A percentile compares a stretch with the other conserved stretches of the same genome.
phyloP scores from a whole-genome alignment of 331 rosid species.

The Acacia pycnantha region DNA sequence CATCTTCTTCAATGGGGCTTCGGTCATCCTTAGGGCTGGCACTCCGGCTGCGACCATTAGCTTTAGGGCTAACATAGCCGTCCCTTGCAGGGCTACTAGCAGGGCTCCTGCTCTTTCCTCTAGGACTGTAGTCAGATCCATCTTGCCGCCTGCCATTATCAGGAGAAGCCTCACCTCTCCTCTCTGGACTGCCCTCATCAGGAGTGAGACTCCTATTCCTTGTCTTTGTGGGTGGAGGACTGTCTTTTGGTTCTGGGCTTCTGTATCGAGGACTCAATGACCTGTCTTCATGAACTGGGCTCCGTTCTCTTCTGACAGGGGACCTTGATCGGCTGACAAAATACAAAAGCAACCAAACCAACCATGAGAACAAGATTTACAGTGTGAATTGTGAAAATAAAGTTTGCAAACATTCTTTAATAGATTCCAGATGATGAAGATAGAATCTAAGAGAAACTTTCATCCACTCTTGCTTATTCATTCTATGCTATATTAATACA shows the following conservation, averaged over 20 bases:
- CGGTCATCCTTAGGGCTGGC: constrained; percentile 44
- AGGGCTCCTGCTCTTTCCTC: constrained; percentile 36
- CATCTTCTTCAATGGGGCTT: constrained; percentile 52
- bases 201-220: constrained; percentile 41
- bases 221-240: constrained; percentile 31
- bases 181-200: constrained; percentile 30
- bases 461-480: not conserved
- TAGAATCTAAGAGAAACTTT: not conserved
- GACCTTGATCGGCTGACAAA: constrained; percentile 40
- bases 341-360: not conserved
- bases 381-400: not conserved
- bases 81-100: constrained; percentile 33
- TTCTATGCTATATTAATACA: not conserved
- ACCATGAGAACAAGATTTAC: not conserved
- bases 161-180: constrained; percentile 30
- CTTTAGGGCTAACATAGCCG: constrained; percentile 30
- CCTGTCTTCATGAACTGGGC: constrained; percentile 38
- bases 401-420: not conserved
- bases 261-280: constrained; percentile 31
- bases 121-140: constrained; percentile 45
- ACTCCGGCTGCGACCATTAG: constrained; percentile 26
- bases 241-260: constrained; percentile 34
- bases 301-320: constrained; percentile 33
- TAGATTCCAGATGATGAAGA: not conserved
- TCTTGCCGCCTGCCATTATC: constrained; percentile 38